Evolutionary conservation across 495 filamentous ascomycete species (phyloP).

Genomic region (Penicillium salamii): DNA sequence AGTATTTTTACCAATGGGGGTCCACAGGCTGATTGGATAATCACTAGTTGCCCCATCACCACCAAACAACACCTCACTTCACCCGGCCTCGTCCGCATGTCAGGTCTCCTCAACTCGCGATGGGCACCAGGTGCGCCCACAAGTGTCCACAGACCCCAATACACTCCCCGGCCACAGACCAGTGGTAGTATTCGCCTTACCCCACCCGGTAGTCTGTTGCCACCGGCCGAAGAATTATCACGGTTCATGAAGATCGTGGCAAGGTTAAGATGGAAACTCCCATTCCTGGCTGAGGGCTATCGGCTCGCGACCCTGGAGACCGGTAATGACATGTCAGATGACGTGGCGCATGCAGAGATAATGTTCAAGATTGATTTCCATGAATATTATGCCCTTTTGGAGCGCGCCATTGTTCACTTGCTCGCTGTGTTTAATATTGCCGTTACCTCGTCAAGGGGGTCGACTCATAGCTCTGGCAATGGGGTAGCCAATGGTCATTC

Average conservation of each 20-base stretch:
- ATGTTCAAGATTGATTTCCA: constrained; percentile 73
- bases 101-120: constrained; percentile 28
- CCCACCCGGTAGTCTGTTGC: constrained; percentile 10
- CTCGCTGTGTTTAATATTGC: constrained; percentile 54
- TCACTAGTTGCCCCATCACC: neutral
- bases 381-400: constrained; percentile 66
- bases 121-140: constrained; percentile 25
- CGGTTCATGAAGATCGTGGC: constrained; percentile 56
- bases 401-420: constrained; percentile 60
- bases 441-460: constrained; percentile 28
- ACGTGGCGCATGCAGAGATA: constrained; percentile 45
- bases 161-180: neutral
- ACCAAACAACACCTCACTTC: neutral
- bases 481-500: too few relatives aligned
- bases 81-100: constrained; percentile 12
- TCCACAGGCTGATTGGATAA: constrained; percentile 1
- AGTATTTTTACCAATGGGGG: too few relatives aligned
- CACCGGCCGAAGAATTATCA: constrained; percentile 42
- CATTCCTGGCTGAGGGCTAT: constrained; percentile 54
- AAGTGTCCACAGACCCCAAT: neutral
- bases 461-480: too few relatives aligned
- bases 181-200: constrained; percentile 17
- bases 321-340: constrained; percentile 1
- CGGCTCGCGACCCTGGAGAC: constrained; percentile 36
- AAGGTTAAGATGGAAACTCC: constrained; percentile 59